Percentiles rank a stretch among this genome's conserved stretches.
Evolutionary conservation across 352 stramenopile genomes (phyloP).

Genomic region (Hyaloperonospora brassicae): DNA sequence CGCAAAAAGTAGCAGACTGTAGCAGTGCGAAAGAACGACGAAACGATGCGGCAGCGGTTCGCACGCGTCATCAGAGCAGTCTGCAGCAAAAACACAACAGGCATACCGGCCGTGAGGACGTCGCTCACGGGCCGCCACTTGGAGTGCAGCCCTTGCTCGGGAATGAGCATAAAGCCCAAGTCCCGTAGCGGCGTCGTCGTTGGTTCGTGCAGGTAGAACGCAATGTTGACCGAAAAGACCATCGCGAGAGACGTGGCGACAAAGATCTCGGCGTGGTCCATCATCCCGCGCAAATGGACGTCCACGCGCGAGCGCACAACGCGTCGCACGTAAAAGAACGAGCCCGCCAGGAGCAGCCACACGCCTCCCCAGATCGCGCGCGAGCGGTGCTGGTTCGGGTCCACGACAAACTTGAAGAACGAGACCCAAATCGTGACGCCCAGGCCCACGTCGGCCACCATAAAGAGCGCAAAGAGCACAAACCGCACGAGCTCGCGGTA

Average conservation of each 20-base stretch:
- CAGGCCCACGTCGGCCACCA: slow-evolving; percentile 34
- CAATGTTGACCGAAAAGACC: slow-evolving; percentile 64
- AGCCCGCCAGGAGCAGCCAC: slow-evolving; percentile 40
- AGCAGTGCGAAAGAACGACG: slow-evolving; percentile 57
- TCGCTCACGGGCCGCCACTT: slow-evolving; percentile 59
- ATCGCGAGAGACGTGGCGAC: slow-evolving; percentile 55
- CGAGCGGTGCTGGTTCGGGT: slow-evolving; percentile 36
- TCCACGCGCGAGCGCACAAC: slow-evolving; percentile 37
- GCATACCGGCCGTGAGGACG: slow-evolving; percentile 49
- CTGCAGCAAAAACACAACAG: slow-evolving; percentile 52
- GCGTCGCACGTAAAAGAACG: slow-evolving; percentile 42
- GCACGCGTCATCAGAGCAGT: slow-evolving; percentile 40
- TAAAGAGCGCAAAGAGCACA: slow-evolving; percentile 35
- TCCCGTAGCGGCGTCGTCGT: slow-evolving; percentile 48
- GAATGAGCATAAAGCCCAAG: slow-evolving; percentile 68
- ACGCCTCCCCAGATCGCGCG: slow-evolving; percentile 42
- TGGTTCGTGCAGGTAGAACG: slow-evolving; percentile 64
- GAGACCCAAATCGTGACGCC: slow-evolving; percentile 49
- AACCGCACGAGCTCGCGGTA: slow-evolving; percentile 38
- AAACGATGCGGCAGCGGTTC: slow-evolving; percentile 43
- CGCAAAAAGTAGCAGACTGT: slow-evolving; percentile 69
- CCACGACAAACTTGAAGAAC: slow-evolving; percentile 63
- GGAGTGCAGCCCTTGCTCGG: slow-evolving; percentile 48
- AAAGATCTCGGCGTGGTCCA: slow-evolving; percentile 62
- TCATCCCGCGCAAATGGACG: slow-evolving; percentile 30